Conservation (phyloP, 352 stramenopile species). For the Phytophthora pseudosyringae region DNA sequence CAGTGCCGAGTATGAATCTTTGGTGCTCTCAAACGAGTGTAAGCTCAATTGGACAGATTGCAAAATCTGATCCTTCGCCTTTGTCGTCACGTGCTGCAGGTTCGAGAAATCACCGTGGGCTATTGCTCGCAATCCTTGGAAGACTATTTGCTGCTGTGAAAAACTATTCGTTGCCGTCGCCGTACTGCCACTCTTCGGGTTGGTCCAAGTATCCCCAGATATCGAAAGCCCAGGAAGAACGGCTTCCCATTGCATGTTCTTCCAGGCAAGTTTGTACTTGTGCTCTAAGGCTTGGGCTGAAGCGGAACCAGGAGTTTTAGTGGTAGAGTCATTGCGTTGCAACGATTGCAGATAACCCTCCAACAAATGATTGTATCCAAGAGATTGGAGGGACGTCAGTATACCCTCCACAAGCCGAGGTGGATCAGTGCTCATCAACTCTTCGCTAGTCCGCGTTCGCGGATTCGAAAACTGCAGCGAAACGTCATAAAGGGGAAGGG, state of each 20-base stretch:
- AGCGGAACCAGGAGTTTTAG: not conserved
- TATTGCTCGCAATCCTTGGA: constrained; percentile 62
- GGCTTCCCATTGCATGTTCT: constrained; percentile 75
- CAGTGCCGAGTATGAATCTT: constrained; percentile 62
- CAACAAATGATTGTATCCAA: constrained; percentile 82
- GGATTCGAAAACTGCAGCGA: constrained; percentile 59
- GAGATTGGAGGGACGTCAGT: constrained; percentile 59
- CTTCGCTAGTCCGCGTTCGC: constrained; percentile 7
- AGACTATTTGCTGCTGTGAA: constrained; percentile 62
- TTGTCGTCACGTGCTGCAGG: constrained; percentile 40
- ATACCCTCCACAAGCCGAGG: constrained; percentile 54
- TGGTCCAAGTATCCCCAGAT: constrained; percentile 5
- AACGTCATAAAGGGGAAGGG: constrained; percentile 79
- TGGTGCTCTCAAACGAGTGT: constrained; percentile 71
- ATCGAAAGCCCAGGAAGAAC: constrained; percentile 36
- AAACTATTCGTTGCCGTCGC: constrained; percentile 26
- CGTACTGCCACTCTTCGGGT: constrained; percentile 4
- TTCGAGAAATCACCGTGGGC: constrained; percentile 55
- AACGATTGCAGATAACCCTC: constrained; percentile 57
- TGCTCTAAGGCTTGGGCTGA: constrained; percentile 47
- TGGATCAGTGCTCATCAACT: constrained; percentile 2
- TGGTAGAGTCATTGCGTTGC: constrained; percentile 1
- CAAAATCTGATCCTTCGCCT: constrained; percentile 61
- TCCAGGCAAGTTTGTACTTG: constrained; percentile 84
- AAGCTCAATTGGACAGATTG: constrained; percentile 63